Percentiles rank a stretch among this genome's conserved stretches.
Conservation (phyloP, 1,284 basidiomycete genomes). For the Cryptococcus sp. region DNA sequence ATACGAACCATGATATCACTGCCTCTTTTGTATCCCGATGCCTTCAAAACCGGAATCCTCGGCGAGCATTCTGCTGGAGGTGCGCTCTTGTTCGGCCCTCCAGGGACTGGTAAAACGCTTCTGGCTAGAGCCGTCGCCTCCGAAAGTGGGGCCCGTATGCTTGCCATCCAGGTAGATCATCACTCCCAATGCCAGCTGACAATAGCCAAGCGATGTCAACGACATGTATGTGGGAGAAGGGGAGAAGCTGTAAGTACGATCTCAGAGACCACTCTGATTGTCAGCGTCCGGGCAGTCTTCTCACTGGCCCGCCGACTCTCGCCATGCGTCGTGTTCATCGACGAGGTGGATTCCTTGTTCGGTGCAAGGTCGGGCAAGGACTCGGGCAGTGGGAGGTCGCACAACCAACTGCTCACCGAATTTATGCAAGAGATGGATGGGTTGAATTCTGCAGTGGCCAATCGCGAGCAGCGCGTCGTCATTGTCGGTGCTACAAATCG, state of each 20-base stretch:
- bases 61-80: slow-evolving; percentile 86
- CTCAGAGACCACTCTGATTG: background rate
- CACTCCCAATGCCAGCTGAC: background rate
- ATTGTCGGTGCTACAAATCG: slow-evolving; percentile 92
- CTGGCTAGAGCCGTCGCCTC: slow-evolving; percentile 86
- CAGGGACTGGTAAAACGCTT: slow-evolving; percentile 86
- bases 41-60: slow-evolving; percentile 85
- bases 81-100: slow-evolving; percentile 79
- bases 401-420: slow-evolving; percentile 61
- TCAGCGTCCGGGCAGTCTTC: slow-evolving; percentile 74
- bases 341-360: slow-evolving; percentile 92
- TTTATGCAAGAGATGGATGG: slow-evolving; percentile 99
- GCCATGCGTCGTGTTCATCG: slow-evolving; percentile 91
- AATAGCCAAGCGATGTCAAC: slow-evolving; percentile 48
- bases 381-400: slow-evolving; percentile 68
- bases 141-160: slow-evolving; percentile 84
- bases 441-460: slow-evolving; percentile 59
- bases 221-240: slow-evolving; percentile 83
- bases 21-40: slow-evolving; percentile 80
- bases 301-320: slow-evolving; percentile 79
- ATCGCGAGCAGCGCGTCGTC: slow-evolving; percentile 74
- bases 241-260: slow-evolving; percentile 64
- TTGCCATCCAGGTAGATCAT: slow-evolving; percentile 55
- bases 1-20: slow-evolving; percentile 86
- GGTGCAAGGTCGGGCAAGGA: slow-evolving; percentile 80